Conservation (phyloP, 495 filamentous ascomycete species). For the Pseudevernia furfuracea region DNA sequence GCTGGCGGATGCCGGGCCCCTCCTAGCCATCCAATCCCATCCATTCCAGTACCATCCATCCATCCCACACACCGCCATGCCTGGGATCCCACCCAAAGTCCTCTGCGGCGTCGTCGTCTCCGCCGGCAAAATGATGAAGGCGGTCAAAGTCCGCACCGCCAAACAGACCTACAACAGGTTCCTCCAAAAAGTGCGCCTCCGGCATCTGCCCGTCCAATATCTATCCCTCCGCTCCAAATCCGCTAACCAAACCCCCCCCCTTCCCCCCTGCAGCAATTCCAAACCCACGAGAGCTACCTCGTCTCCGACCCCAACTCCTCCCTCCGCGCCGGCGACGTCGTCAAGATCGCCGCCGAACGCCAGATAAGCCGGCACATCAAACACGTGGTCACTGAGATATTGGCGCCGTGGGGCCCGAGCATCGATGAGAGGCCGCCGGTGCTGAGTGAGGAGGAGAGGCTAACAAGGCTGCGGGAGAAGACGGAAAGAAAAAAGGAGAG, state of each 20-base stretch:
- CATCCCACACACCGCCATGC: not conserved
- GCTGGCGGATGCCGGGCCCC: too few relatives aligned
- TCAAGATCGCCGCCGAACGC: slow-evolving; percentile 51
- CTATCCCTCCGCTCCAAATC: not conserved
- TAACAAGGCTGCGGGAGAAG: slow-evolving; percentile 34
- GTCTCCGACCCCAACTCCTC: slow-evolving; percentile 66
- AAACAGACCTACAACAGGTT: slow-evolving; percentile 27
- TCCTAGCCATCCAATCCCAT: not conserved
- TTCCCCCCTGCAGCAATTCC: slow-evolving; percentile 32
- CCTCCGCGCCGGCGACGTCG: slow-evolving; percentile 57
- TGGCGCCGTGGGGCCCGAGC: slow-evolving; percentile 56
- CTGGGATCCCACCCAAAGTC: slow-evolving; percentile 9
- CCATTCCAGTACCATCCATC: not conserved
- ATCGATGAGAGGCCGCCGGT: slow-evolving; percentile 49
- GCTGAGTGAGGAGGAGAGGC: slow-evolving; percentile 47
- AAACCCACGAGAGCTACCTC: slow-evolving; percentile 35
- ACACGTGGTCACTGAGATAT: slow-evolving; percentile 60
- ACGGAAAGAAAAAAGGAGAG: slow-evolving; percentile 21
- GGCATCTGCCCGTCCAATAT: not conserved
- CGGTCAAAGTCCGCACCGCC: slow-evolving; percentile 53
- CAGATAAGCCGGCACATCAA: slow-evolving; percentile 49
- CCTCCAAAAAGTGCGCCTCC: slow-evolving; percentile 45
- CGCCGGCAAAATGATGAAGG: slow-evolving; percentile 61
- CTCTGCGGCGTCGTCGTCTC: slow-evolving; percentile 56
- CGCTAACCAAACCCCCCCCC: not conserved